phyloP scores from a whole-genome alignment of 2,329 filamentous ascomycete species.

The Geosmithia flava region DNA sequence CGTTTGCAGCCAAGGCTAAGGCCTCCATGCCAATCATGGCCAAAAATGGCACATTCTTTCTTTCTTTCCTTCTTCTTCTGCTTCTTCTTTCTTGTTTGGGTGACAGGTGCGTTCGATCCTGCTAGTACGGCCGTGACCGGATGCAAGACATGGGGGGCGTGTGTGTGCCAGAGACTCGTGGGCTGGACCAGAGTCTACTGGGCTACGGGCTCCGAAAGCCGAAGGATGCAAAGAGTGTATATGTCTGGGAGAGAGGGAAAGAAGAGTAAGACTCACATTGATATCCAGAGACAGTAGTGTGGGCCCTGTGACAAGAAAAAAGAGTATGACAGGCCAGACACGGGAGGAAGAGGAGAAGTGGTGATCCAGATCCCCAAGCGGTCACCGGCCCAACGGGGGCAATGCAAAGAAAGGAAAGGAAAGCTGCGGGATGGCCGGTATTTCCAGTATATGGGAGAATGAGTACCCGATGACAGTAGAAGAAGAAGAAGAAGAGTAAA shows the following conservation, averaged over 20 bases:
- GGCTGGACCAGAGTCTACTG: not conserved
- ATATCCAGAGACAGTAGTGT: not conserved
- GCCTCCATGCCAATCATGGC: not conserved
- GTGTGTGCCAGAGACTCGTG: not conserved
- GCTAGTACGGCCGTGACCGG: not conserved
- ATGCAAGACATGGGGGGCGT: not conserved
- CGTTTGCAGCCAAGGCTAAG: not conserved
- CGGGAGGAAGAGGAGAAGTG: not conserved
- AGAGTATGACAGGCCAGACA: not conserved
- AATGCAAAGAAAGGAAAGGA: not conserved
- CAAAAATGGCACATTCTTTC: not conserved
- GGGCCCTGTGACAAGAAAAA: not conserved
- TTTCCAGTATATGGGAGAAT: not conserved
- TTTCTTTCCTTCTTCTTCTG: not conserved
- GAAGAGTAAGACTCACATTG: not conserved
- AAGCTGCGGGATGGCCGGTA: not conserved
- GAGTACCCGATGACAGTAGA: not conserved
- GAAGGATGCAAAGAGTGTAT: not conserved
- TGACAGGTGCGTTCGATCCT: not conserved
- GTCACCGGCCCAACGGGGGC: not conserved
- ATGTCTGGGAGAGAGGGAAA: not conserved
- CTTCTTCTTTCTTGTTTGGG: not conserved
- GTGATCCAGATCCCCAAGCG: not conserved
- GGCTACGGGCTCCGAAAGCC: not conserved
- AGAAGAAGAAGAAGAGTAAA: not conserved